These are phyloP conservation scores for Hypoxylon sp. DNA, from an alignment of 2,329 filamentous ascomycete species.

Conservation along the genomic window DNA sequence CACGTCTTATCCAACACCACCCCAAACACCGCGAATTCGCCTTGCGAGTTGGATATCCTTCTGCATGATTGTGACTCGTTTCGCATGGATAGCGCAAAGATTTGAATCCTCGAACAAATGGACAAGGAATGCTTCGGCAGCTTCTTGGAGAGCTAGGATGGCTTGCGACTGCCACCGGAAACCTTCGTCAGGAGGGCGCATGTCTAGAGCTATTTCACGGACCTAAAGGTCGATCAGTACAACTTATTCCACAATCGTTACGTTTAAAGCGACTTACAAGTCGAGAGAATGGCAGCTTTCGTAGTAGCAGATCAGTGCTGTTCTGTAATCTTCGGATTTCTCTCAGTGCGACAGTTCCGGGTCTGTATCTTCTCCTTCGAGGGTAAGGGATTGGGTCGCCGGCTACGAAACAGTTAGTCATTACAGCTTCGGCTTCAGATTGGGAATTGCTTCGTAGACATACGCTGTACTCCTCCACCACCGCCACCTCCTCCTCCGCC, in stretches of 20 bases:
- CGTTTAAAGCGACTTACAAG: conserved; percentile 66
- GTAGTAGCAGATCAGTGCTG: conserved; percentile 87
- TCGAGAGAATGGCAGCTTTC: conserved; percentile 84
- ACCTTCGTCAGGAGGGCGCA: conserved; percentile 74
- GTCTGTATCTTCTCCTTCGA: conserved; percentile 76
- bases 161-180: conserved; percentile 97
- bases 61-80: conserved; percentile 96
- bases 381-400: conserved; percentile 79
- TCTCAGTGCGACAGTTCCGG: conserved; percentile 87
- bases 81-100: conserved; percentile 95
- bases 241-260: background rate
- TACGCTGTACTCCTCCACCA: conserved; percentile 44
- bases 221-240: conserved; percentile 60
- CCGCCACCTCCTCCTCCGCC: conserved; percentile 23
- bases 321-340: conserved; percentile 94
- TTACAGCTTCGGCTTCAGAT: conserved; percentile 7
- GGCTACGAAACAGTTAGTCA: conserved; percentile 64
- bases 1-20: conserved; percentile 69
- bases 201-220: conserved; percentile 79
- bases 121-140: conserved; percentile 94
- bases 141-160: conserved; percentile 93
- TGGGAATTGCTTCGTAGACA: conserved; percentile 54
- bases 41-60: conserved; percentile 96
- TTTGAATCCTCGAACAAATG: conserved; percentile 98
- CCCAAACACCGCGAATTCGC: conserved; percentile 84